Evolutionary conservation across 495 filamentous ascomycete genomes (phyloP).

Genomic region (Rusavskia elegans): DNA sequence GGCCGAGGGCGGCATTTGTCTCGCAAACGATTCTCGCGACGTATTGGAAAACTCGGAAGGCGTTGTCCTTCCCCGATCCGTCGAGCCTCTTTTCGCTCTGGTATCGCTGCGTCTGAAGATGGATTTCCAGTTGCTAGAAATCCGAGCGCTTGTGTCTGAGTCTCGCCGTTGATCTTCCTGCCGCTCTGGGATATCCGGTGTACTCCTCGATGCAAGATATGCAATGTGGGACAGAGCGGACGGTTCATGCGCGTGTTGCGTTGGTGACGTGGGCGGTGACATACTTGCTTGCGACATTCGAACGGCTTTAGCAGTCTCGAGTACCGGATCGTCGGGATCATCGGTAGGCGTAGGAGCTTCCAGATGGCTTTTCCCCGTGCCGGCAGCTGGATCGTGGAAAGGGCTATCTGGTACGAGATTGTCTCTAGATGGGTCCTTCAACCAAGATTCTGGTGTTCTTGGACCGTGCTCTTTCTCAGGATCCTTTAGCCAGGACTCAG

Average conservation of each 20-base stretch:
- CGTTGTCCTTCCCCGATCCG: slow-evolving; percentile 34
- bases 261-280: slow-evolving; percentile 39
- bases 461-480: slow-evolving; percentile 8
- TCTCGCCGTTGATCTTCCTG: slow-evolving; percentile 24
- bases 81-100: slow-evolving; percentile 40
- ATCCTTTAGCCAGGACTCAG: slow-evolving; percentile 3
- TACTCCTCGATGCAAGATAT: slow-evolving; percentile 27
- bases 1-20: slow-evolving; percentile 28
- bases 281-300: slow-evolving; percentile 37
- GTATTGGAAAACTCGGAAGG: slow-evolving; percentile 61
- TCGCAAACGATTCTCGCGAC: slow-evolving; percentile 64
- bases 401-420: slow-evolving; percentile 5
- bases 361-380: slow-evolving; percentile 9
- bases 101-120: slow-evolving; percentile 56
- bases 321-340: slow-evolving; percentile 26
- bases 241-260: slow-evolving; percentile 30
- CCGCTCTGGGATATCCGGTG: slow-evolving; percentile 29
- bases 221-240: slow-evolving; percentile 40
- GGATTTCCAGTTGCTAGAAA: slow-evolving; percentile 38
- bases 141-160: slow-evolving; percentile 30
- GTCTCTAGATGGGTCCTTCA: slow-evolving; percentile 12
- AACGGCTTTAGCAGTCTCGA: slow-evolving; percentile 27
- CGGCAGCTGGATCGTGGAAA: slow-evolving; percentile 15
- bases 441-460: slow-evolving; percentile 13
- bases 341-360: slow-evolving; percentile 18